Evolutionary conservation across 2,329 filamentous ascomycete genomes (phyloP), one percentile per base, ranked within the genome.

Genomic region (Chrysoporthe cubensis): DNA sequence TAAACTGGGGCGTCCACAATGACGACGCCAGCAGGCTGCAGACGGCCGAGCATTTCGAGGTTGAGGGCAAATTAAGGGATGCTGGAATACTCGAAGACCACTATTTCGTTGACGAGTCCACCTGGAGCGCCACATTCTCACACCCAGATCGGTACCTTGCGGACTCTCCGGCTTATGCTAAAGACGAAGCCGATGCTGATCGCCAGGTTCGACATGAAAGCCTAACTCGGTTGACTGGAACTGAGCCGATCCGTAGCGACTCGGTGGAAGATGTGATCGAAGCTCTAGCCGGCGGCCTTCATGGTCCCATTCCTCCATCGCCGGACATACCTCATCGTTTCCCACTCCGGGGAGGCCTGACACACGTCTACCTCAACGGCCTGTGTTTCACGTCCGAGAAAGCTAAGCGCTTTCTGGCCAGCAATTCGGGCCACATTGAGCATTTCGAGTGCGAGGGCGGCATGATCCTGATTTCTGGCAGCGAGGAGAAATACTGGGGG

Each of bases 361-460:
- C 87, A 0, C 87, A 89, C 70, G 75, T 90, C 18, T 80, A 83
- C 61, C 69, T 90, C 13, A 85, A 84, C 40, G 77, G 78, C 44
- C 89, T 86, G 66, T 72, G 73, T 0, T 73, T 89, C 50, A 84
- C 85, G 0, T 74, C 79, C 0, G 66, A 75, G 0, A 84, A 81
- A 0, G 64, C 88, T 1, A 76, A 79, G 54, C 77, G 73, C 18
- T 70, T 88, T 3, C 73, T 90, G 1, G 76, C 77, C 18, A 72
- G 71, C 1, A 81, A 78, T 8, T 76, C 76, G 8, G 85, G 83
- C 8, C 80, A 83, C 8, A 72, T 90, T 0, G 81, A 88, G 71
- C 78, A 83, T 58, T 77, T 90, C 8, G 82, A 87, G 57, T 85
- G 85, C 67, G 83, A 85, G 18, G 40, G 34, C 32, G 42, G 58